These are phyloP conservation scores for Eucalyptus regnans DNA, from an alignment of 345 rosid genomes.

Conservation along the genomic window DNA sequence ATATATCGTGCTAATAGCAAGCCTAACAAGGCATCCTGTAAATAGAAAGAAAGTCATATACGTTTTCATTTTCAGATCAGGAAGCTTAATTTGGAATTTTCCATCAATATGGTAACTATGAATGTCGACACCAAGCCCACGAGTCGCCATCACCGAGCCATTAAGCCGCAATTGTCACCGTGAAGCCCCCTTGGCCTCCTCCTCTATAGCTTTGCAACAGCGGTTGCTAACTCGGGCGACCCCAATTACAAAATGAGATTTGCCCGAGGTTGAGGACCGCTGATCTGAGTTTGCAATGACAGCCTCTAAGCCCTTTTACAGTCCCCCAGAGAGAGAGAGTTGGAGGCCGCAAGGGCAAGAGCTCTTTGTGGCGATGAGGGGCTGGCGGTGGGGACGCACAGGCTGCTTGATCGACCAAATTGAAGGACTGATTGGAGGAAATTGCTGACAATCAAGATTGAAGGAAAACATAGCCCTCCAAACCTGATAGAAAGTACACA, in stretches of 20 bases:
- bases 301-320: no score
- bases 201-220: neutral
- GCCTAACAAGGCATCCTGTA: neutral
- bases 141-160: neutral
- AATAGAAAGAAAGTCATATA: neutral
- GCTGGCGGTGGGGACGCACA: neutral
- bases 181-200: neutral
- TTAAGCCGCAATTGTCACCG: neutral
- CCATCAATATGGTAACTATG: neutral
- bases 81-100: neutral
- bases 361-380: no score
- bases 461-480: neutral
- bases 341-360: no score
- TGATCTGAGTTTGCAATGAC: no score
- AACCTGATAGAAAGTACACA: neutral
- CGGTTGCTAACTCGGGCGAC: neutral
- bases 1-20: neutral
- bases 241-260: no score
- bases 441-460: neutral
- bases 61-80: neutral
- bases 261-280: no score
- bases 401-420: neutral
- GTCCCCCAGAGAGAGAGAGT: no score
- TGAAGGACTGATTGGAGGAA: neutral
- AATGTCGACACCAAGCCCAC: neutral